Evolutionary conservation across 2,329 filamentous ascomycete genomes (phyloP).

Genomic region (Fusarium cicatricum): DNA sequence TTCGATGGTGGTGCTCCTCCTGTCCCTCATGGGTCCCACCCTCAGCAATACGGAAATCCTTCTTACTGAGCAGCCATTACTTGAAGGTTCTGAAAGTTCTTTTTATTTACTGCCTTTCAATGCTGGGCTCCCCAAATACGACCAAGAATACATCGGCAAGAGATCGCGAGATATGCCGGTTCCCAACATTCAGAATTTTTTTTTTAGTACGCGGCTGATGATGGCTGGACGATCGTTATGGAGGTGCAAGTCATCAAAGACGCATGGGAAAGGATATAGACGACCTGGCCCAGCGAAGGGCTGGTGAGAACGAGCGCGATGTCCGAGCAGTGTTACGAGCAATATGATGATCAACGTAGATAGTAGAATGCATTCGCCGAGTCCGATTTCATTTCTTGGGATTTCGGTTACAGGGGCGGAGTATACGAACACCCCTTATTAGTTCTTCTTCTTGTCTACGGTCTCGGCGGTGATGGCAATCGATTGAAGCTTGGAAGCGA

Average conservation of each 20-base stretch:
- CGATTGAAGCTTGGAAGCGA: constrained; percentile 39
- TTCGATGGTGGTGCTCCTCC: constrained; percentile 41
- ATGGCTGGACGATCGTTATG: constrained; percentile 18
- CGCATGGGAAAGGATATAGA: constrained; percentile 26
- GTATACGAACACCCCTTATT: constrained; percentile 18
- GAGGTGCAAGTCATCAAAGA: constrained; percentile 14
- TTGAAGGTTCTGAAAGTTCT: neutral
- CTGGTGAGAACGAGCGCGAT: constrained; percentile 25
- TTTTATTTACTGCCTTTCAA: constrained; percentile 1
- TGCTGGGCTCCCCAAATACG: constrained; percentile 5
- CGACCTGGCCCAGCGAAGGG: constrained; percentile 19
- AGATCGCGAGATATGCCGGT: constrained; percentile 25
- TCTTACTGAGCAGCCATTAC: constrained; percentile 29
- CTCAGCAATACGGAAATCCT: constrained; percentile 37
- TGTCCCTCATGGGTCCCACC: constrained; percentile 47
- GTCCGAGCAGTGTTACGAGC: constrained; percentile 29
- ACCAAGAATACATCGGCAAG: constrained; percentile 10
- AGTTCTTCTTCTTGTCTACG: constrained; percentile 51
- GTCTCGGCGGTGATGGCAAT: constrained; percentile 39
- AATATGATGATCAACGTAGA: constrained; percentile 41
- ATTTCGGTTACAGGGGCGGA: constrained; percentile 17
- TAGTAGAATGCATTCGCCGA: constrained; percentile 42
- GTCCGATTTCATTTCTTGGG: constrained; percentile 18
- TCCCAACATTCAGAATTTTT: constrained; percentile 14
- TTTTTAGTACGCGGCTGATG: constrained; percentile 18